Evolutionary conservation across 202 grass and related monocot genomes (phyloP), one percentile per base, ranked within the genome.

Genomic region (Bolboschoenoplectus hybrid): DNA sequence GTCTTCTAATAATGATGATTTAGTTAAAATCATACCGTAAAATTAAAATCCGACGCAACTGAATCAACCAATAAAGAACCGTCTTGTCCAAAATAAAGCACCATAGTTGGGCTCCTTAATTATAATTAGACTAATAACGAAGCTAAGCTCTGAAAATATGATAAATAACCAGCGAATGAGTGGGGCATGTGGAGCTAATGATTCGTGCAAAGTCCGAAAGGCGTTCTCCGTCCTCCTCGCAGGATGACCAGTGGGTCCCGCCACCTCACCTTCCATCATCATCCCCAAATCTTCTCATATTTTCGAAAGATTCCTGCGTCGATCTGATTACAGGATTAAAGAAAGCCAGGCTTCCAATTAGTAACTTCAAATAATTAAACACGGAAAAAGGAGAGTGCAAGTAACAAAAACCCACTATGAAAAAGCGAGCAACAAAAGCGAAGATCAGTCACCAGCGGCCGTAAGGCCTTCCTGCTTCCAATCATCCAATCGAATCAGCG

Each of bases 151-250:
- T 9, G 2, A 64, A 66, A 66, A 7, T 34, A 66, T 66, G 17
- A 61, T 61, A n/a, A 61, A 14, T 19, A 12, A 36, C 66, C 70
- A 74, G 51, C 51, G 9, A 75, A 75, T 52, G 45, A 74, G 10
- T 14, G 71, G 11, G 19, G 0, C 72, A 51, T 51, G 46, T 72
- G 72, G 47, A 75, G 53, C 46, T 46, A 75, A 75, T 75, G 72
- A 75, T 75, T 75, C 72, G 20, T 12, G 19, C 17, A 53, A 12
- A 52, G 17, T 26, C 71, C 46, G 52, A 74, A 74, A 74, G 47
- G 72, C 72, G 53, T 75, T 75, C 36, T 35, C 72, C 72, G 72
- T 75, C 72, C 47, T 75, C 47, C 47, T 75, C 47, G 47, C 47
- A 53, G 72, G 46, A 75, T 50, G 46, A 53, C 35, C 20, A 52